Percentiles rank a stretch among this genome's conserved stretches.
phyloP scores from a whole-genome alignment of 1,284 basidiomycete species.

The Exobasidium cylindrosporum region DNA sequence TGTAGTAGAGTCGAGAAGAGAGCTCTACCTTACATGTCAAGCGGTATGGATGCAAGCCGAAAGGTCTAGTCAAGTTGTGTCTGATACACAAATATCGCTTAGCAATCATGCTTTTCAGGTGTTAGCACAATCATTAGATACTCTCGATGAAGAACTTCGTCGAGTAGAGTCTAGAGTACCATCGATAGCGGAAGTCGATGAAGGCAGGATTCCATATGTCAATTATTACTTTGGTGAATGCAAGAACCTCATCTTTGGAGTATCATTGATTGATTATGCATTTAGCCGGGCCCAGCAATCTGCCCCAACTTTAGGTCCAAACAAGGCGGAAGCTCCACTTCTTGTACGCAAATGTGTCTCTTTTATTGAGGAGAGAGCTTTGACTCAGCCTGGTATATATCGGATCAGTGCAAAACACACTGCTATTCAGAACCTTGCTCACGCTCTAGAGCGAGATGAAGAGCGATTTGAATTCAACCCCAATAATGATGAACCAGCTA shows the following conservation, averaged over 20 bases:
- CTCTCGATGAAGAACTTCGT: conserved; percentile 60
- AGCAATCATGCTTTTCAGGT: conserved; percentile 60
- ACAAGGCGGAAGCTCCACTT: conserved; percentile 62
- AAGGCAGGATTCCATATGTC: conserved; percentile 67
- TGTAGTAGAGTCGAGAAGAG: conserved; percentile 73
- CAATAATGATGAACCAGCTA: conserved; percentile 77
- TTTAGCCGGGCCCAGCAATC: conserved; percentile 61
- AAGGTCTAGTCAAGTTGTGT: conserved; percentile 27
- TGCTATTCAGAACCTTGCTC: conserved; percentile 77
- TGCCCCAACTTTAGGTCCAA: conserved; percentile 13
- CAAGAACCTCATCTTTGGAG: conserved; percentile 78
- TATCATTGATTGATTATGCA: conserved; percentile 86
- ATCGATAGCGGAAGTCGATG: conserved; percentile 59
- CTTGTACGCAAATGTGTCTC: conserved; percentile 79
- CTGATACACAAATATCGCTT: conserved; percentile 31
- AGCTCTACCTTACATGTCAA: conserved; percentile 65
- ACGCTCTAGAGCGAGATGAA: conserved; percentile 86
- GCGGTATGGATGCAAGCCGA: conserved; percentile 39
- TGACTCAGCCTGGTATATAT: conserved; percentile 64
- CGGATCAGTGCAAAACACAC: conserved; percentile 71
- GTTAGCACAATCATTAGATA: conserved; percentile 72
- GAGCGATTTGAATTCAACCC: conserved; percentile 73
- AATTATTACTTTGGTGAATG: conserved; percentile 78
- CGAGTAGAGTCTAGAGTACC: conserved; percentile 63
- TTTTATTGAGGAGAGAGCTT: conserved; percentile 71